phyloP scores from a whole-genome alignment of 2,329 filamentous ascomycete genomes.

The Mycosphaerella sp. region DNA sequence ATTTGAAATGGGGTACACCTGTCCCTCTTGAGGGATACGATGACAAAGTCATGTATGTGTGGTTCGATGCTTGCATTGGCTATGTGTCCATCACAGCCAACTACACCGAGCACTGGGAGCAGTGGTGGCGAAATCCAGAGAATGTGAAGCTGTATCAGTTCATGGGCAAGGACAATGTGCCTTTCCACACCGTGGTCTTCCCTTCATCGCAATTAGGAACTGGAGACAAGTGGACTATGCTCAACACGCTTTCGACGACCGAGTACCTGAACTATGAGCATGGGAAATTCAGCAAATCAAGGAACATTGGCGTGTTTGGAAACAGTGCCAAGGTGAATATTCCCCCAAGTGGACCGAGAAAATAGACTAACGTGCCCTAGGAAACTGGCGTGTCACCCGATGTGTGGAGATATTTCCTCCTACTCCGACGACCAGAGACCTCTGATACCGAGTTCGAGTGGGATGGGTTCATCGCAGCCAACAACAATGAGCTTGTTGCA shows the following conservation, averaged over 20 bases:
- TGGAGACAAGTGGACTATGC: slow-evolving; percentile 77
- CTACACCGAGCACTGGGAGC: slow-evolving; percentile 83
- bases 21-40: slow-evolving; percentile 57
- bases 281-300: slow-evolving; percentile 89
- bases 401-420: slow-evolving; percentile 90
- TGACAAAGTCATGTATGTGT: slow-evolving; percentile 82
- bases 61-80: slow-evolving; percentile 89
- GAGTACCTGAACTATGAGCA: slow-evolving; percentile 86
- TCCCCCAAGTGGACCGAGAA: too few relatives aligned
- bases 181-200: slow-evolving; percentile 88
- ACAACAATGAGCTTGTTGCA: slow-evolving; percentile 83
- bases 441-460: slow-evolving; percentile 87
- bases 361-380: slow-evolving; percentile 9
- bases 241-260: slow-evolving; percentile 80
- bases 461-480: slow-evolving; percentile 72
- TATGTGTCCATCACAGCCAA: slow-evolving; percentile 93
- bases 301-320: slow-evolving; percentile 84
- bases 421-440: slow-evolving; percentile 77
- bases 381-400: slow-evolving; percentile 77
- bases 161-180: slow-evolving; percentile 87
- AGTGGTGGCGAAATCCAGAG: slow-evolving; percentile 90
- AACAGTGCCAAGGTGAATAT: slow-evolving; percentile 60
- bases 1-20: slow-evolving; percentile 80
- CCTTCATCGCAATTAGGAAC: slow-evolving; percentile 82
- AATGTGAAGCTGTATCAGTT: slow-evolving; percentile 88